Evolutionary conservation across 306 rosid species (phyloP), one percentile per base, ranked within the genome.

Genomic region (Vicia villosa): DNA sequence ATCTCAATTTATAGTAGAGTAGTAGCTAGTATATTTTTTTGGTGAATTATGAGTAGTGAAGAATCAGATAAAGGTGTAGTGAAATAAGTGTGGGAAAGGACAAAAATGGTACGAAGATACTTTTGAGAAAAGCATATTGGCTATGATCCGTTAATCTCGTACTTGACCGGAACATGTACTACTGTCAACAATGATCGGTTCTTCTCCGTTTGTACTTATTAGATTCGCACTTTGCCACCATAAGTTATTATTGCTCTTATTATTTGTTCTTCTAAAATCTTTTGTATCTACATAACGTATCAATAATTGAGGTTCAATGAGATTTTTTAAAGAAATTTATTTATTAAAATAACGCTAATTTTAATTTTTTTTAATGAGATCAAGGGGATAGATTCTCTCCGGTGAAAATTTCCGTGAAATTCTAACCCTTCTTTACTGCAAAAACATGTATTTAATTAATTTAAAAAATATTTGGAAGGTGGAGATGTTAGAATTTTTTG

Each of bases 1-100:
- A 70, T 43, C 68, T 59, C 38, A 45, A 71, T 71, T 71, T 71
- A 71, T 62, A 47, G 52, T 71, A 79, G 70, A 26, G 34, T 45
- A 14, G 50, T 45, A 45, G 9, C 8, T 14, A 49, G 22, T 21
- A 4, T 49, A 49, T 16, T 20, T n/a, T 45, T 45, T 45, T 46
- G 51, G 2, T 6, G 51, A 6, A 41, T 42, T 42, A 46, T 46
- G 52, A 46, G 2, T 46, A 46, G 10, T 4, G 46, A 11, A 41
- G 17, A 46, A 46, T 46, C 21, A n/a, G 1, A 46, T 15, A 2
- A 46, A n/a, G 19, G n/a, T n/a, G n/a, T n/a, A n/a, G n/a, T n/a
- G n/a, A 47, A 15, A 20, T 16, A 12, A 49, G 55, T 16, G 14
- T 17, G 19, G 1, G 26, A 19, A 50, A 19, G 26, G 56, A 50